Percentiles rank a stretch among this genome's conserved stretches.
Conservation (phyloP, 1,284 basidiomycete species). For the Tilletiopsis washingtonensis region DNA sequence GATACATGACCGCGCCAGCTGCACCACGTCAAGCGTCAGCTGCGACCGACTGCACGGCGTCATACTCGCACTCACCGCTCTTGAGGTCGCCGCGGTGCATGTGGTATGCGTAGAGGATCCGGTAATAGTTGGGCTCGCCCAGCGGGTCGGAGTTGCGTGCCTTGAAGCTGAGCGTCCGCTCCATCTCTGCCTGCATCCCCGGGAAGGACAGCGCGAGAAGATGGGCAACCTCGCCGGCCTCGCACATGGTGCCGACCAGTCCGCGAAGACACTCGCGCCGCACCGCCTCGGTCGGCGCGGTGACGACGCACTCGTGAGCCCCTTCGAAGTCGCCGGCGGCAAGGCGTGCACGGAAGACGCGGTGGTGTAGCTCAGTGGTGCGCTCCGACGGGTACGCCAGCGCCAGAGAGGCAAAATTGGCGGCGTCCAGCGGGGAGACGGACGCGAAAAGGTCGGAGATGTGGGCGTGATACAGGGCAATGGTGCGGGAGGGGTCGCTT, state of each 20-base stretch:
- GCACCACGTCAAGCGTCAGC: too few species aligned
- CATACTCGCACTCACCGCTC: slow-evolving; percentile 16
- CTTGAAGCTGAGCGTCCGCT: slow-evolving; percentile 82
- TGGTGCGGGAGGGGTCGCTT: too few species aligned
- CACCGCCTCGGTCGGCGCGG: slow-evolving; percentile 15
- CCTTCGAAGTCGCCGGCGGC: slow-evolving; percentile 27
- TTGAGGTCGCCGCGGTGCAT: slow-evolving; percentile 44
- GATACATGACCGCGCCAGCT: slow-evolving; percentile 68
- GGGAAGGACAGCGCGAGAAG: slow-evolving; percentile 79
- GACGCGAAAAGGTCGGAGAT: neutral
- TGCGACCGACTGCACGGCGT: neutral
- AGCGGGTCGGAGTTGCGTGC: slow-evolving; percentile 87
- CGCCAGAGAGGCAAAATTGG: neutral
- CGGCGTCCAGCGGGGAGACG: neutral
- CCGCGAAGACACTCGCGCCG: slow-evolving; percentile 5
- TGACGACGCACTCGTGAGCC: slow-evolving; percentile 31
- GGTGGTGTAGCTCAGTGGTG: neutral
- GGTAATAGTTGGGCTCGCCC: slow-evolving; percentile 74
- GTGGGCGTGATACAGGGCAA: neutral
- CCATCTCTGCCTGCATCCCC: slow-evolving; percentile 76
- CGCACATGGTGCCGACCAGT: slow-evolving; percentile 72
- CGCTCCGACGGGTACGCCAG: neutral
- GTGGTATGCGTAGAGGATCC: slow-evolving; percentile 81
- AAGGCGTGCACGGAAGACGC: slow-evolving; percentile 34
- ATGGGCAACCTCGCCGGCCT: slow-evolving; percentile 69